Conservation (phyloP, 805 yeast genomes). For the Kuraishia borneana region DNA sequence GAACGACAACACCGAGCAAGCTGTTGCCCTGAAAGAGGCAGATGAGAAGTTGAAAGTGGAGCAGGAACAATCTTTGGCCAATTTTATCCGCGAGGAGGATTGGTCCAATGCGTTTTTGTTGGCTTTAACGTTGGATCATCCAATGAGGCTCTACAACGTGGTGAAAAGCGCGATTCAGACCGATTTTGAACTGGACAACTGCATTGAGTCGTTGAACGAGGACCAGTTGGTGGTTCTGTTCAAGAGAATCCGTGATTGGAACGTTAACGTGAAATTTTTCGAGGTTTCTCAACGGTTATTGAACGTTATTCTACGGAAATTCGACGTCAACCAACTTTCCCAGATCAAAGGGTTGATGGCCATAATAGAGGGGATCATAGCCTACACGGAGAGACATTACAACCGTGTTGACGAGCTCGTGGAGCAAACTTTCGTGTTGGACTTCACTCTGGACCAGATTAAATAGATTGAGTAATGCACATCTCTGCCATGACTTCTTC, state of each 20-base stretch:
- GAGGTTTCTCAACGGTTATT: slow-evolving; percentile 72
- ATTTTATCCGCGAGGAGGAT: slow-evolving; percentile 57
- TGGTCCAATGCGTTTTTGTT: slow-evolving; percentile 85
- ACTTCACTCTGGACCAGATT: slow-evolving; percentile 75
- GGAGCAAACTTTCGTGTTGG: slow-evolving; percentile 79
- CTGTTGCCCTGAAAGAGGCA: slow-evolving; percentile 40
- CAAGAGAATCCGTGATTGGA: slow-evolving; percentile 87
- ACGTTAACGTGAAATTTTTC: slow-evolving; percentile 74
- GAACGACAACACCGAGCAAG: slow-evolving; percentile 79
- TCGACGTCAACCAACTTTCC: slow-evolving; percentile 43
- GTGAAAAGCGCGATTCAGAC: slow-evolving; percentile 47
- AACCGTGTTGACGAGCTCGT: slow-evolving; percentile 64
- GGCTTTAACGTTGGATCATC: slow-evolving; percentile 82
- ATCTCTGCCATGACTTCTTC: too few species aligned
- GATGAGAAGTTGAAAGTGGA: slow-evolving; percentile 53
- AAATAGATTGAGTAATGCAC: too few species aligned
- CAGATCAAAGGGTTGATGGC: slow-evolving; percentile 59
- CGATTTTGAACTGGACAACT: slow-evolving; percentile 51
- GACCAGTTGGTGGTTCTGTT: slow-evolving; percentile 53
- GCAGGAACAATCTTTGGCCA: slow-evolving; percentile 79
- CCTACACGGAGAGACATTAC: slow-evolving; percentile 84
- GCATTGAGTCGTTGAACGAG: slow-evolving; percentile 43
- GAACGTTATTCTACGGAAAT: slow-evolving; percentile 46
- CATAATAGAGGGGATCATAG: slow-evolving; percentile 65
- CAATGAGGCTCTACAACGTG: slow-evolving; percentile 77